Conservation (phyloP, 176 grass and related monocot genomes). For the Echinochloa phyllopogon region DNA sequence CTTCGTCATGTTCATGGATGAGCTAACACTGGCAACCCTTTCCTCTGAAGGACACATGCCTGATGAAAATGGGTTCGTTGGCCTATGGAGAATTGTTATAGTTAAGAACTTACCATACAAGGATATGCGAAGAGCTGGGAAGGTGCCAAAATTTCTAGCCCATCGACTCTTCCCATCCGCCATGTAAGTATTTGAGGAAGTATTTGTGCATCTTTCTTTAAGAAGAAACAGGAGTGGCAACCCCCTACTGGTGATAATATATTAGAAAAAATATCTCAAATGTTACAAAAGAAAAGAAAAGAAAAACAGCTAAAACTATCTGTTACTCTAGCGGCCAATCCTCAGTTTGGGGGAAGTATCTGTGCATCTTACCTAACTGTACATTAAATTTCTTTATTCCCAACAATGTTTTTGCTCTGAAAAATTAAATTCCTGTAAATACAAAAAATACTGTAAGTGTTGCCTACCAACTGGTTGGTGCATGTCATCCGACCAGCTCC, state of each 20-base stretch:
- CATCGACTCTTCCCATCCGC: conserved; percentile 84
- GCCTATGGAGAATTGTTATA: conserved; percentile 80
- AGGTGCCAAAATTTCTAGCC: conserved; percentile 90
- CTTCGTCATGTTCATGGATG: conserved; percentile 97
- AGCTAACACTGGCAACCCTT: conserved; percentile 75
- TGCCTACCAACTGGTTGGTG: conserved; percentile 16
- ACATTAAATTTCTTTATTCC: conserved; percentile 29
- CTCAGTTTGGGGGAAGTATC: background rate
- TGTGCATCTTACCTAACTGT: conserved; percentile 5
- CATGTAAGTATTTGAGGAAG: conserved; percentile 53
- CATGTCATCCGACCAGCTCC: background rate
- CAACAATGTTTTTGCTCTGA: conserved; percentile 4
- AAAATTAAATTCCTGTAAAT: conserved; percentile 11
- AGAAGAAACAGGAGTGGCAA: no score
- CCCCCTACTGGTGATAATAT: no score
- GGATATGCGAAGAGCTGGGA: conserved; percentile 84
- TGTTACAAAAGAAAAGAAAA: no score
- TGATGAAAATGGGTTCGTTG: conserved; percentile 72
- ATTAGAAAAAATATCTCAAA: no score
- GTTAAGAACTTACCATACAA: conserved; percentile 80
- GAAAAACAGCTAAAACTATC: no score
- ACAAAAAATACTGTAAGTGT: background rate
- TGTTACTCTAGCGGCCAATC: no score
- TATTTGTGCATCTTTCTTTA: background rate
- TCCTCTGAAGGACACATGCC: conserved; percentile 81